Evolutionary conservation across 257 asterid genomes (phyloP).

Genomic region (Verbascum thapsus): DNA sequence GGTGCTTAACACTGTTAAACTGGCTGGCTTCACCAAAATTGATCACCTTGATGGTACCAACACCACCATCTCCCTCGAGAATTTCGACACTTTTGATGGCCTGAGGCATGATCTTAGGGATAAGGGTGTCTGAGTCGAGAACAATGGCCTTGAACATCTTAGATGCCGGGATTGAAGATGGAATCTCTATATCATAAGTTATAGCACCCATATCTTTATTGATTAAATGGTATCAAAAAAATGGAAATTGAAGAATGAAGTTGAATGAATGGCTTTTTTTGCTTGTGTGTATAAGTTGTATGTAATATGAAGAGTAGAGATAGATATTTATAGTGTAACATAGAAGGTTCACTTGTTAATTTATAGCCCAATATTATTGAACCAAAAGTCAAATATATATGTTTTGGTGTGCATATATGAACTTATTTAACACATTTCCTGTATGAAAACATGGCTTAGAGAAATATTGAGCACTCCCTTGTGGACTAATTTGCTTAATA

Average conservation of each 20-base stretch:
- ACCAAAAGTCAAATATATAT: too few species aligned
- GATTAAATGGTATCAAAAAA: background rate
- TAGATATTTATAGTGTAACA: too few species aligned
- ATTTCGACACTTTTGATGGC: conserved; percentile 36
- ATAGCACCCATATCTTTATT: conserved; percentile 30
- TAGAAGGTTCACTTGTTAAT: too few species aligned
- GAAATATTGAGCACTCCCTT: too few species aligned
- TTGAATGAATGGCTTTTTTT: background rate
- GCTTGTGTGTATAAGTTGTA: background rate
- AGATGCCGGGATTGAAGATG: conserved; percentile 33
- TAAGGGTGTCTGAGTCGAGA: conserved; percentile 35
- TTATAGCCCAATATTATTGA: too few species aligned
- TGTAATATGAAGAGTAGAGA: too few species aligned
- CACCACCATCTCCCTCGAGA: conserved; percentile 44
- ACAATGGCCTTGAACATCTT: conserved; percentile 45
- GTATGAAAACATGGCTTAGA: too few species aligned
- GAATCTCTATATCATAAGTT: conserved; percentile 27
- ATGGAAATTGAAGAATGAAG: background rate
- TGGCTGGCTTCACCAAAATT: conserved; percentile 39
- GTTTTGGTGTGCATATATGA: too few species aligned
- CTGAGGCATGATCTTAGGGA: conserved; percentile 40
- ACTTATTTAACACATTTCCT: too few species aligned
- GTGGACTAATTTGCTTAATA: too few species aligned
- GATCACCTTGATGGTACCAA: conserved; percentile 35
- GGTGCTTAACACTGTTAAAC: conserved; percentile 39